Evolutionary conservation across 352 stramenopile species (phyloP).

Genomic region (Phytopythium kandeliae): DNA sequence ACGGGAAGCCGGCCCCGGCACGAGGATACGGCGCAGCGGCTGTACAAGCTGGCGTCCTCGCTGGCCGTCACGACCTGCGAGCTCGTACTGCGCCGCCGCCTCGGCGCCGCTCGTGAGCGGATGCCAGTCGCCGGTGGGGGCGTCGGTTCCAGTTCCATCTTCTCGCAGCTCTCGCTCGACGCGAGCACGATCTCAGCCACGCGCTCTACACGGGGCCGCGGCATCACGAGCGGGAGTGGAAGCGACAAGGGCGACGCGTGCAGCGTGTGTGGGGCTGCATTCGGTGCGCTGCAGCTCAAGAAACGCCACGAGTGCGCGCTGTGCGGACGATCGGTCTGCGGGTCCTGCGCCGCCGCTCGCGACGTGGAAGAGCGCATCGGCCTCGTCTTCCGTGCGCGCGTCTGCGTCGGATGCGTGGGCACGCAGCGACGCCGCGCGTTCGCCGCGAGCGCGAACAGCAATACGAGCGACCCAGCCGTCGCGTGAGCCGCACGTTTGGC

Average conservation of each 20-base stretch:
- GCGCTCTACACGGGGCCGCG: too few relatives aligned
- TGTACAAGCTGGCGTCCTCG: constrained; percentile 6
- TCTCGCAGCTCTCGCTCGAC: background rate
- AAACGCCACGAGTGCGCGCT: constrained; percentile 10
- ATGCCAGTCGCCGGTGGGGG: background rate
- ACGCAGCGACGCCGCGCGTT: constrained; percentile 6
- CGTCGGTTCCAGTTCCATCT: background rate
- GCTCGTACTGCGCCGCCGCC: constrained; percentile 13
- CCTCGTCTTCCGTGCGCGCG: constrained; percentile 5
- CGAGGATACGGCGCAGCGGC: constrained; percentile 7
- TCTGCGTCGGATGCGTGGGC: constrained; percentile 7
- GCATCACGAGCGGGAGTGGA: background rate
- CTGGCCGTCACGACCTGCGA: constrained; percentile 9
- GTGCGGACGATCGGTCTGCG: constrained; percentile 4
- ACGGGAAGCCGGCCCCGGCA: constrained; percentile 1
- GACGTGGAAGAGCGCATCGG: constrained; percentile 11
- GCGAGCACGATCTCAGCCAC: background rate
- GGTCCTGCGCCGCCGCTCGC: constrained; percentile 3
- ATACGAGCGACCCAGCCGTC: background rate
- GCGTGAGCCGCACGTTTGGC: background rate
- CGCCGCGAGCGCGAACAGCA: background rate
- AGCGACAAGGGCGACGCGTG: background rate
- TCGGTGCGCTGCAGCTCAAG: constrained; percentile 9
- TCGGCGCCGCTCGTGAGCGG: constrained; percentile 7
- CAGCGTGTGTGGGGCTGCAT: constrained; percentile 8